These are phyloP conservation scores for Crithidia bombi DNA, from an alignment of 208 protist species.

Conservation along the genomic window DNA sequence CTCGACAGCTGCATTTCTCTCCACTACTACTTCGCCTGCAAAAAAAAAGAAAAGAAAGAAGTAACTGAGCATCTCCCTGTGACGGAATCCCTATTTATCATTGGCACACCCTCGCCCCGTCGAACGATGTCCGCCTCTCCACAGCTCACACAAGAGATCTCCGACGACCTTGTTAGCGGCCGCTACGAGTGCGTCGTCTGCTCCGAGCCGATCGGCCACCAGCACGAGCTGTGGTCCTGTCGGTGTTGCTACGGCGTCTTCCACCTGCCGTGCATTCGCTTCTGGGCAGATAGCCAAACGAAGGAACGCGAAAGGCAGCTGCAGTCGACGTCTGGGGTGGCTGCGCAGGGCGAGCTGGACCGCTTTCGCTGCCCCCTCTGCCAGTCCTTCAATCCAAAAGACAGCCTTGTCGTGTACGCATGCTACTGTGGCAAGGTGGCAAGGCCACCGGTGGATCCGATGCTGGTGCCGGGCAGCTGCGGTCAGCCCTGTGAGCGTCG, in stretches of 20 bases:
- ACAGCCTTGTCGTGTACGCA: constrained; percentile 37
- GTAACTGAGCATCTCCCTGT: too few relatives aligned
- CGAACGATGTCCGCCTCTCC: constrained; percentile 30
- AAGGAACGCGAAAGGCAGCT: constrained; percentile 56
- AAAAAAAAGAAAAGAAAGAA: too few relatives aligned
- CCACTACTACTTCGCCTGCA: too few relatives aligned
- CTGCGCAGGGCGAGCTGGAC: constrained; percentile 21
- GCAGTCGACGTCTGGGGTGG: constrained; percentile 26
- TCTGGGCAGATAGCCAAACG: constrained; percentile 55
- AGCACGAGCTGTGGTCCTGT: constrained; percentile 69
- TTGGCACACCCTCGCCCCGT: too few relatives aligned
- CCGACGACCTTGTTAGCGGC: constrained; percentile 52
- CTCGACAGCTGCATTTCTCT: too few relatives aligned
- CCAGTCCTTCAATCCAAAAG: constrained; percentile 37
- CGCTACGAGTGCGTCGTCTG: constrained; percentile 80
- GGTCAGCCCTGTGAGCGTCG: constrained; percentile 68
- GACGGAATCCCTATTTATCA: background rate
- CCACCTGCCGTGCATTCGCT: constrained; percentile 70
- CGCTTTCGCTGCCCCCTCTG: constrained; percentile 82
- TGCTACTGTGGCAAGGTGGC: constrained; percentile 84
- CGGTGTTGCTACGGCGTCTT: constrained; percentile 71
- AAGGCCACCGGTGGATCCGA: constrained; percentile 54
- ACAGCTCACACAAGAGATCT: constrained; percentile 43
- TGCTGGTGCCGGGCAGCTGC: constrained; percentile 83
- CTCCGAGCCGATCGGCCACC: constrained; percentile 52